These are phyloP conservation scores for Tolypocladium guangdongense DNA, from an alignment of 2,329 filamentous ascomycete genomes.

Conservation along the genomic window DNA sequence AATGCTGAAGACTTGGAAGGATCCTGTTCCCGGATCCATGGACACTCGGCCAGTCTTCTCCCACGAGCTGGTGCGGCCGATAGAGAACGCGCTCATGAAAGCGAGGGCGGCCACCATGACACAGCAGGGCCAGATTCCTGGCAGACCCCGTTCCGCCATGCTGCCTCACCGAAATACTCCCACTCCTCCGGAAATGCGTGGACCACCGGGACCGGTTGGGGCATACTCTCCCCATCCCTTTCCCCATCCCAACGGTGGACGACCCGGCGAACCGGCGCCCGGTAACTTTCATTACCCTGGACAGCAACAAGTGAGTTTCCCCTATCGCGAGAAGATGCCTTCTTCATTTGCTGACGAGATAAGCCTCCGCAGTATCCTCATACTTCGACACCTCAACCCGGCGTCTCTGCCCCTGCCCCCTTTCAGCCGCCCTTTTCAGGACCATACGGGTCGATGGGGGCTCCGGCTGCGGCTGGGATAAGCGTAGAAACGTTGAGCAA, in stretches of 20 bases:
- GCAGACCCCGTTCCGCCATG: constrained; percentile 35
- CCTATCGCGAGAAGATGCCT: not conserved
- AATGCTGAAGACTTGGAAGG: constrained; percentile 97
- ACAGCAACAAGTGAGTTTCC: constrained; percentile 17
- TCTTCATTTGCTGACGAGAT: not conserved
- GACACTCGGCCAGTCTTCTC: constrained; percentile 90
- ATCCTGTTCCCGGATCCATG: constrained; percentile 86
- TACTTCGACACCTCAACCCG: constrained; percentile 27
- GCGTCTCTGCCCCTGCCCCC: constrained; percentile 21
- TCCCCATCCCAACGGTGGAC: constrained; percentile 19
- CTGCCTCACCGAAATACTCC: constrained; percentile 59
- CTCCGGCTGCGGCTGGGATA: constrained; percentile 33
- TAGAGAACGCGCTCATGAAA: constrained; percentile 90
- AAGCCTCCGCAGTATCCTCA: constrained; percentile 20
- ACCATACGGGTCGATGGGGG: constrained; percentile 20
- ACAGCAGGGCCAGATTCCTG: constrained; percentile 35
- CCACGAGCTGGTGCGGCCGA: constrained; percentile 73
- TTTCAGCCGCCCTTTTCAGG: constrained; percentile 31
- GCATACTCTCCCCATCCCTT: constrained; percentile 17
- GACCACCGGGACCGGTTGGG: constrained; percentile 9
- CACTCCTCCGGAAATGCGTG: constrained; percentile 51
- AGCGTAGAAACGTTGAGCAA: constrained; percentile 66
- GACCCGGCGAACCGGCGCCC: constrained; percentile 9
- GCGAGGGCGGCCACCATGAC: constrained; percentile 52
- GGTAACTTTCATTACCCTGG: constrained; percentile 8